Conservation (phyloP, 202 grass and related monocot species). For the Cymbopogon flexuosus region DNA sequence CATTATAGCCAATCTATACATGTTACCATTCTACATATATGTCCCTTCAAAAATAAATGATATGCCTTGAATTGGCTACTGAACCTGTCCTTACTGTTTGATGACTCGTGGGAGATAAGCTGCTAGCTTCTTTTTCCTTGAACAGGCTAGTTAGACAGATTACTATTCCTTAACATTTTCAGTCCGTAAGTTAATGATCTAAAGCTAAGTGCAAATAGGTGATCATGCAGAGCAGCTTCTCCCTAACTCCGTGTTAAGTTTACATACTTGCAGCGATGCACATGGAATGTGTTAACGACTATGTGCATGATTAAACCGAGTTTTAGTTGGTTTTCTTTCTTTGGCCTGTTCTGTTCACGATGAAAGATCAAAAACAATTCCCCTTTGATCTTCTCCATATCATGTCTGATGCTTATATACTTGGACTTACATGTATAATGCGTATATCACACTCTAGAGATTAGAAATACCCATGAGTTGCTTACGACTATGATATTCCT, state of each 20-base stretch:
- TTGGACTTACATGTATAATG: background rate
- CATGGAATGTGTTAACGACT: background rate
- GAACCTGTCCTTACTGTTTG: background rate
- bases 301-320: background rate
- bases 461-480: background rate
- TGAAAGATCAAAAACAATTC: background rate
- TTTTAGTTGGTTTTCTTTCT: slow-evolving; percentile 9
- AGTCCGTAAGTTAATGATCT: background rate
- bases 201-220: background rate
- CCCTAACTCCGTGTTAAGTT: background rate
- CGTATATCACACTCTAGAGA: too few relatives aligned
- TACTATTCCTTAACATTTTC: background rate
- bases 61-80: background rate
- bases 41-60: background rate
- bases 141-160: background rate
- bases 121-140: background rate
- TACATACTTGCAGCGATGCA: background rate
- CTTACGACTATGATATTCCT: background rate
- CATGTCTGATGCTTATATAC: background rate
- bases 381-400: slow-evolving; percentile 7
- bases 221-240: slow-evolving; percentile 8
- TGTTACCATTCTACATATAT: background rate
- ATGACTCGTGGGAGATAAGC: background rate
- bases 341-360: slow-evolving; percentile 6
- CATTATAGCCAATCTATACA: background rate